Evolutionary conservation across 2,329 filamentous ascomycete species (phyloP), one percentile per base, ranked within the genome.

Genomic region (Leptographium wingfieldii): DNA sequence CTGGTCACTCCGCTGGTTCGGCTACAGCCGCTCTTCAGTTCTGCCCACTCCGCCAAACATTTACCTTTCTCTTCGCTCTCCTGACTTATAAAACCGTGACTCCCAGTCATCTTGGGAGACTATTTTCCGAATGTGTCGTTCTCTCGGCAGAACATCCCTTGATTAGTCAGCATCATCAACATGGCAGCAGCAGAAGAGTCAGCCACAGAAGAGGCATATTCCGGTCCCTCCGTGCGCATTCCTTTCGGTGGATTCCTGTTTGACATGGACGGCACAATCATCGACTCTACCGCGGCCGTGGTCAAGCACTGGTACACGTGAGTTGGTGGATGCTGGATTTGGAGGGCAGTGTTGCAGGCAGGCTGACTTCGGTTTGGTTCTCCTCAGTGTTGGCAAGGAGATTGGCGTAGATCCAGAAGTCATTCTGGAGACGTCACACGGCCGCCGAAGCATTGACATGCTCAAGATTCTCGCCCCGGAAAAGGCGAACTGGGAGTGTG

Each of bases 401-500:
- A 86, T 97, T 67, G 89, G 89, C 29, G 86, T 96, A 27, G 83
- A 90, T 65, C 88, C 90, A n/a, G 79, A 86, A 55, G 82, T 87
- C 54, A 97, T 99, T 67, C 80, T 97, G 31, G 81, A 90, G 67
- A 95, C 90, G 11, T 96, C 91, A 5, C 94, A 99, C 73, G 94
- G 94, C 63, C 84, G 92, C 62, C 80, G 94, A 61, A 90, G 85
- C 65, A 96, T 97, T 68, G 94, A 99, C 67, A 84, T 88, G 3
- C 79, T 99, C 61, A 82, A 82, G 70, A 76, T 92, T 33, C 82
- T 96, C 61, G 86, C 89, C 63, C 88, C 90, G 19, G 85, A 88
- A 66, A 90, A 90, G 70, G 94, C 94, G 51, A 96, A 87, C 67
- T 92, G 88, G 90, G 90, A 96, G 65, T 96, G 90, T 95, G 74